Evolutionary conservation across 2,329 filamentous ascomycete species (phyloP).

Genomic region (Verticillium albo-atrum): DNA sequence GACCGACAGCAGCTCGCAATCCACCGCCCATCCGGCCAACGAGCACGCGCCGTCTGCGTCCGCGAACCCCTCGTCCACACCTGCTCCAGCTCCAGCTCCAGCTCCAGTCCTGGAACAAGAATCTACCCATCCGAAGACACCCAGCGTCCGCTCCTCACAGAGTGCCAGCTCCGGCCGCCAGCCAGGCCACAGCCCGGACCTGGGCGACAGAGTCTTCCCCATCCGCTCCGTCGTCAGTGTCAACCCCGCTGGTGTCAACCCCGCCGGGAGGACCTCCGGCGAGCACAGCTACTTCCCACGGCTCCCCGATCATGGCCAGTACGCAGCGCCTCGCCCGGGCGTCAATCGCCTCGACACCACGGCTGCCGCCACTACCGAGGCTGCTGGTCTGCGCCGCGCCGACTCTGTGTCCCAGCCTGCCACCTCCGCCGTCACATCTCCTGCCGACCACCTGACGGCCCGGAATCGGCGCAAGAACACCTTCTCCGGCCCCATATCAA

Average conservation of each 20-base stretch:
- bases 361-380: slow-evolving; percentile 17
- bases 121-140: slow-evolving; percentile 4
- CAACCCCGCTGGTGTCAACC: slow-evolving; percentile 57
- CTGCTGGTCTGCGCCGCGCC: slow-evolving; percentile 4
- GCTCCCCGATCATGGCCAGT: slow-evolving; percentile 24
- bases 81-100: no score
- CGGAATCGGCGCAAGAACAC: slow-evolving; percentile 27
- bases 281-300: slow-evolving; percentile 34
- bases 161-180: slow-evolving; percentile 38
- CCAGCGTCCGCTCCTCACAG: slow-evolving; percentile 32
- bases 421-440: slow-evolving; percentile 7
- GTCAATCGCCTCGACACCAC: slow-evolving; percentile 23
- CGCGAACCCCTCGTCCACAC: slow-evolving; percentile 6
- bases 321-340: slow-evolving; percentile 22
- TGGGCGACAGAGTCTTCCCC: slow-evolving; percentile 67
- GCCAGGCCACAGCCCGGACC: slow-evolving; percentile 26
- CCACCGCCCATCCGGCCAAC: no score
- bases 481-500: slow-evolving; percentile 34
- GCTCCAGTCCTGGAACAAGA: no score
- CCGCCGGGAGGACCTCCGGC: slow-evolving; percentile 33
- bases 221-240: slow-evolving; percentile 75
- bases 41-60: not conserved
- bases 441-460: slow-evolving; percentile 14
- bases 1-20: not conserved
- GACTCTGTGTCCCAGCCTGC: slow-evolving; percentile 3